These are phyloP conservation scores for Canna indica DNA, from an alignment of 176 grass and related monocot genomes.

Conservation along the genomic window DNA sequence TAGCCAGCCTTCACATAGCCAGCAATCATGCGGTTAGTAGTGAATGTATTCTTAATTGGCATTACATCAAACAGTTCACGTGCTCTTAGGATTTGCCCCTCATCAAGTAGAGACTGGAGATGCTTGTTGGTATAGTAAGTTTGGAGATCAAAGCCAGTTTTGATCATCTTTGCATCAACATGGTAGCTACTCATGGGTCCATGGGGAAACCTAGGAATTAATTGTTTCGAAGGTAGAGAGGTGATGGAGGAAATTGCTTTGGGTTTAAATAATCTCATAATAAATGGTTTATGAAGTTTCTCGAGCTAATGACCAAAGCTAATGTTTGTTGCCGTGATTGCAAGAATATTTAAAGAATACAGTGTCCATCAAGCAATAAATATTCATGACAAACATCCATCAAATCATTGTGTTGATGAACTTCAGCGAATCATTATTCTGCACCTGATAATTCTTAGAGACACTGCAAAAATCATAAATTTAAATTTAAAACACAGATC, in stretches of 20 bases:
- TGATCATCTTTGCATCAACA: constrained; percentile 37
- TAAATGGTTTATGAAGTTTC: neutral
- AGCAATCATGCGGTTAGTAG: constrained; percentile 48
- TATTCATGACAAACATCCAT: too few species aligned
- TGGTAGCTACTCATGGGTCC: neutral
- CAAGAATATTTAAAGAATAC: too few species aligned
- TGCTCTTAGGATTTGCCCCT: constrained; percentile 23
- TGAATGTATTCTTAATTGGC: constrained; percentile 29
- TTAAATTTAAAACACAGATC: too few species aligned
- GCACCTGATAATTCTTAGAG: too few species aligned
- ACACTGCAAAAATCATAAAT: too few species aligned
- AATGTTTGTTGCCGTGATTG: too few species aligned
- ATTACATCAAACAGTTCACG: constrained; percentile 53
- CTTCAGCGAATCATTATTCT: too few species aligned
- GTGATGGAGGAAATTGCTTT: neutral
- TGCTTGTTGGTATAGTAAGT: constrained; percentile 23
- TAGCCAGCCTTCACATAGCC: constrained; percentile 32
- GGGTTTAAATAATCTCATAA: constrained; percentile 1
- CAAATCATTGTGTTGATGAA: too few species aligned
- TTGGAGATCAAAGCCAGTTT: constrained; percentile 30
- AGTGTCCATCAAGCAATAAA: too few species aligned
- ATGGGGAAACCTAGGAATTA: neutral
- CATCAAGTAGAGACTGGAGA: constrained; percentile 19
- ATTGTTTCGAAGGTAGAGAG: neutral
- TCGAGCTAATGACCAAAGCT: too few species aligned